Evolutionary conservation across 495 filamentous ascomycete genomes (phyloP), one percentile per base, ranked within the genome.

Genomic region (Aspergillus baeticus): DNA sequence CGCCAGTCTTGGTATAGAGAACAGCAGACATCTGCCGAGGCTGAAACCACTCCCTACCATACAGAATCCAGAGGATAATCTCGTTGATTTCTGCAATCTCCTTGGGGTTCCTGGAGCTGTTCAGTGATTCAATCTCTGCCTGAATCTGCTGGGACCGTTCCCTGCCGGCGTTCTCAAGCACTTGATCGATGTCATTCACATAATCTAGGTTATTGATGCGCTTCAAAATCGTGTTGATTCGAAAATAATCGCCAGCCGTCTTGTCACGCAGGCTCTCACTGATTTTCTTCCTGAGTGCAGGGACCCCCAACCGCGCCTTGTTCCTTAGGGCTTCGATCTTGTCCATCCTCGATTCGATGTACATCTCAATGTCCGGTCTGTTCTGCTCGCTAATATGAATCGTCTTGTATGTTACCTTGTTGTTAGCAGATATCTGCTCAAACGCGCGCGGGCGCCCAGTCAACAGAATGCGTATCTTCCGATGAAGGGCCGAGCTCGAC

Each of bases 81-180:
- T 72, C 70, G 31, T 75, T 75, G 18, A 75, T 71, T 38, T 75
- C 70, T 22, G 60, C 59, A 29, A 73, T 69, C 50, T 75, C 71
- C 48, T 73, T 73, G 2, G 66, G 17, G 6, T 63, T 70, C n/a
- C 63, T 65, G 6, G 33, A 64, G n/a, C 62, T 66, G 51, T 75
- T 75, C 22, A 72, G 62, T 5, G 59, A 64, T 23, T 67, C 64
- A 22, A 75, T 63, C 48, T 72, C 71, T 10, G 58, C 57, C 22
- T 60, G 56, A 20, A 75, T 71, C 54, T 73, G 71, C 37, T 73
- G 64, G 10, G 62, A 61, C 0, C 70, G 65, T 23, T 68, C 68
- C 57, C 65, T 70, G 10, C 68, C 67, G 6, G 71, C 70, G 6
- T 71, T 66, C 14, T 60, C 66, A 26, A 74, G 65, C 7, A 70